These are phyloP conservation scores for Eucalyptus pumila DNA, from an alignment of 345 rosid genomes.

Conservation along the genomic window DNA sequence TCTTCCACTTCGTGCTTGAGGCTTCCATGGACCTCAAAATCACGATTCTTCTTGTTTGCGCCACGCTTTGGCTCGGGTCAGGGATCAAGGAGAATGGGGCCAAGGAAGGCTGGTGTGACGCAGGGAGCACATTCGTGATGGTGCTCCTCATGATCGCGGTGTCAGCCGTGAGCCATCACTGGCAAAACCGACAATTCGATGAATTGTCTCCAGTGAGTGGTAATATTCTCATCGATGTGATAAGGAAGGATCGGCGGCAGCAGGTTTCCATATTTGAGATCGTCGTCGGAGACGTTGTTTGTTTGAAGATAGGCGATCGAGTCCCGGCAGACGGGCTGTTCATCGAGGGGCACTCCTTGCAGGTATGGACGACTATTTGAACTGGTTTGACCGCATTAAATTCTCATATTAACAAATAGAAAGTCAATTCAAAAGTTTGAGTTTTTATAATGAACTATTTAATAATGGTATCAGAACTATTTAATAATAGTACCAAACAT, in stretches of 20 bases:
- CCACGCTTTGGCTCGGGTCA: slow-evolving; percentile 41
- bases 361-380: neutral
- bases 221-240: slow-evolving; percentile 36
- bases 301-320: slow-evolving; percentile 50
- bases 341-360: slow-evolving; percentile 25
- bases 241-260: slow-evolving; percentile 29
- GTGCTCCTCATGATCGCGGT: slow-evolving; percentile 36
- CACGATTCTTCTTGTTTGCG: slow-evolving; percentile 37
- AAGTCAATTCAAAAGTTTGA: too few species aligned
- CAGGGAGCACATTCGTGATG: slow-evolving; percentile 49
- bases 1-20: slow-evolving; percentile 25
- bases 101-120: slow-evolving; percentile 63
- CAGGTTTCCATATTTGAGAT: slow-evolving; percentile 41
- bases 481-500: too few species aligned
- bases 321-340: slow-evolving; percentile 56
- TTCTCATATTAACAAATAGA: too few species aligned
- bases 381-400: neutral
- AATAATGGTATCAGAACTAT: too few species aligned
- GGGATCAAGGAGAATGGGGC: slow-evolving; percentile 49
- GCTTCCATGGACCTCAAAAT: slow-evolving; percentile 37
- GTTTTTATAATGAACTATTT: too few species aligned
- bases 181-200: slow-evolving; percentile 38
- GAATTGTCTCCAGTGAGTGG: slow-evolving; percentile 37
- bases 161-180: slow-evolving; percentile 36
- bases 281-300: slow-evolving; percentile 54